These are phyloP conservation scores for Chlorella sorokiniana DNA, from an alignment of 139 green algal species.

Conservation along the genomic window DNA sequence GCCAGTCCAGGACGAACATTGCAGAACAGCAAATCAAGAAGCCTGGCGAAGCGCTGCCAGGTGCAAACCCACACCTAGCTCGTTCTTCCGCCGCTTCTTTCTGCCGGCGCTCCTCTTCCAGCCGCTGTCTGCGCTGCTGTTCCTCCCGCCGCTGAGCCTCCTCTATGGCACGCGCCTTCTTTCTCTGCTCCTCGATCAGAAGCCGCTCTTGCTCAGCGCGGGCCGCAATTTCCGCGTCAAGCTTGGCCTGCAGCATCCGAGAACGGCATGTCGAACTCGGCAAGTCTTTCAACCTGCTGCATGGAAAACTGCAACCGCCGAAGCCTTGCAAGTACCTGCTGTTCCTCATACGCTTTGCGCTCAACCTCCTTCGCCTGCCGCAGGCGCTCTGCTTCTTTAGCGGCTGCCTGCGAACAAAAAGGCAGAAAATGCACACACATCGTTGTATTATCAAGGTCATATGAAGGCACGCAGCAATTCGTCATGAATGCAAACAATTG, in stretches of 20 bases:
- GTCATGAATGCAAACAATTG: not conserved
- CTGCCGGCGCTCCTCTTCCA: constrained; percentile 24
- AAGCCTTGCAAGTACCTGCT: constrained; percentile 9
- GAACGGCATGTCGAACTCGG: no score
- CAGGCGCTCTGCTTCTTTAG: constrained; percentile 21
- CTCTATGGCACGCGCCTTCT: constrained; percentile 17
- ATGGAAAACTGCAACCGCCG: not conserved
- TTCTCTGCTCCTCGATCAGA: constrained; percentile 39
- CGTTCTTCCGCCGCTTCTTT: constrained; percentile 24
- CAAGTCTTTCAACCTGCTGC: no score
- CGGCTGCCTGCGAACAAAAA: constrained; percentile 33
- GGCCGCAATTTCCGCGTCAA: constrained; percentile 40
- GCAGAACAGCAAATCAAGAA: not conserved
- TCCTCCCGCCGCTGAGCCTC: constrained; percentile 37
- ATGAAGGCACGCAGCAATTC: not conserved
- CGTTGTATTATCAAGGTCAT: not conserved
- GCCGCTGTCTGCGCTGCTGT: constrained; percentile 29
- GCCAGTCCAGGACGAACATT: not conserved
- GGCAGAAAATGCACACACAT: not conserved
- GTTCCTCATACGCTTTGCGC: constrained; percentile 33
- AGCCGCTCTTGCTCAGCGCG: constrained; percentile 33
- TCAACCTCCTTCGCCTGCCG: constrained; percentile 13
- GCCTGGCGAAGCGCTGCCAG: no score
- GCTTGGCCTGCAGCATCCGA: constrained; percentile 3
- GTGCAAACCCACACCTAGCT: constrained; percentile 27